A percentile compares a stretch with the other conserved stretches of the same genome.
These are phyloP conservation scores for Chrysosporium keratinophilum DNA, from an alignment of 2,329 filamentous ascomycete genomes.

Conservation along the genomic window DNA sequence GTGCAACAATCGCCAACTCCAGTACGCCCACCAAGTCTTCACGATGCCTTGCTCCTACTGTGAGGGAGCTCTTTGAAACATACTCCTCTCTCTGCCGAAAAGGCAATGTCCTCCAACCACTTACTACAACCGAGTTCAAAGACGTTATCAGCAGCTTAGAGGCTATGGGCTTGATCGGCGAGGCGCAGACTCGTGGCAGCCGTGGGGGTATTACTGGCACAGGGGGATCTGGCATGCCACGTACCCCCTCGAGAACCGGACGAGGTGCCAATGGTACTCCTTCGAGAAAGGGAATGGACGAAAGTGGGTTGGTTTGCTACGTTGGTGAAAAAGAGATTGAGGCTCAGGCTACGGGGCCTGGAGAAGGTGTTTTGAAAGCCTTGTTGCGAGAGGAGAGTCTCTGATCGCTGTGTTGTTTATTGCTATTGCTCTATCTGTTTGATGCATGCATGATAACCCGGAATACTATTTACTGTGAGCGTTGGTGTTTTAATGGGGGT, in stretches of 20 bases:
- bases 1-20: not conserved
- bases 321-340: conserved; percentile 72
- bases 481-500: not conserved
- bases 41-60: conserved; percentile 56
- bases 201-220: conserved; percentile 43
- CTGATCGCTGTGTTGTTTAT: conserved; percentile 3
- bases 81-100: conserved; percentile 74
- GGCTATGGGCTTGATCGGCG: conserved; percentile 67
- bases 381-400: conserved; percentile 18
- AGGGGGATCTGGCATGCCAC: conserved; percentile 38
- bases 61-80: conserved; percentile 73
- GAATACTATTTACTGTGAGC: not conserved
- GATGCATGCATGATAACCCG: not conserved
- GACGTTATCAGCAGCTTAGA: conserved; percentile 87
- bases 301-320: conserved; percentile 67
- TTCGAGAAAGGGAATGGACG: conserved; percentile 49
- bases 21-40: conserved; percentile 51
- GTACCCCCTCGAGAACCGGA: conserved; percentile 62
- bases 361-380: conserved; percentile 37
- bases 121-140: conserved; percentile 85
- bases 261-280: conserved; percentile 44
- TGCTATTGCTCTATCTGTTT: conserved; percentile 9
- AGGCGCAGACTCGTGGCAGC: conserved; percentile 60
- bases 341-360: conserved; percentile 52
- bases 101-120: conserved; percentile 79